phyloP scores from a whole-genome alignment of 139 green algal species.

The Edaphochlamys debaryana region DNA sequence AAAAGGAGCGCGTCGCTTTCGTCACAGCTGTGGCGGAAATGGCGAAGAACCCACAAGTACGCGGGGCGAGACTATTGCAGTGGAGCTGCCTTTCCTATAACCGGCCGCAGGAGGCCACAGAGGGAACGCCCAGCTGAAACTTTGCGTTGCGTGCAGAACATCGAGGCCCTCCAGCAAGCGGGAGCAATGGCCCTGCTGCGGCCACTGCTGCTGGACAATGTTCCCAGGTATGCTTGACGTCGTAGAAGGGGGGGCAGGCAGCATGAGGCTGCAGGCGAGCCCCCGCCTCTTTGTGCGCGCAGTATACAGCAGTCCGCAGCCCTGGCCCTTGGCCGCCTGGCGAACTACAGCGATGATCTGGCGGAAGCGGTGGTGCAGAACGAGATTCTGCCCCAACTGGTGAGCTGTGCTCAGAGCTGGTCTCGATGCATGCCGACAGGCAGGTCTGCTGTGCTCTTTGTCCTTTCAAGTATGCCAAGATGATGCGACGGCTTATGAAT shows the following conservation, averaged over 20 bases:
- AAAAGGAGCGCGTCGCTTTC: conserved; percentile 86
- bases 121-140: background rate
- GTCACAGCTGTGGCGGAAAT: conserved; percentile 87
- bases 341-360: conserved; percentile 87
- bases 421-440: too few relatives aligned
- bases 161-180: conserved; percentile 85
- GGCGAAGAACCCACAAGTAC: conserved; percentile 77
- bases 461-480: too few relatives aligned
- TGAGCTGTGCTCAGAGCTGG: too few relatives aligned
- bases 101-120: too few relatives aligned
- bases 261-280: too few relatives aligned
- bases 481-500: too few relatives aligned
- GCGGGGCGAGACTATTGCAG: too few relatives aligned
- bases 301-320: conserved; percentile 92
- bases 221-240: conserved; percentile 74
- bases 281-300: too few relatives aligned
- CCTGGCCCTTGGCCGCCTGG: conserved; percentile 82
- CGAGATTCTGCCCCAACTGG: conserved; percentile 88
- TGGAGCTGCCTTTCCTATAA: too few relatives aligned
- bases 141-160: conserved; percentile 70
- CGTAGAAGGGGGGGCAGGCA: too few relatives aligned
- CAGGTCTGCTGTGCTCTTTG: too few relatives aligned
- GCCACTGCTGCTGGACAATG: conserved; percentile 87
- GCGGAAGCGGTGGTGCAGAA: conserved; percentile 89
- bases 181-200: conserved; percentile 85